phyloP scores from a whole-genome alignment of 106 monocot species.

The Alisma plantagoaquatica region DNA sequence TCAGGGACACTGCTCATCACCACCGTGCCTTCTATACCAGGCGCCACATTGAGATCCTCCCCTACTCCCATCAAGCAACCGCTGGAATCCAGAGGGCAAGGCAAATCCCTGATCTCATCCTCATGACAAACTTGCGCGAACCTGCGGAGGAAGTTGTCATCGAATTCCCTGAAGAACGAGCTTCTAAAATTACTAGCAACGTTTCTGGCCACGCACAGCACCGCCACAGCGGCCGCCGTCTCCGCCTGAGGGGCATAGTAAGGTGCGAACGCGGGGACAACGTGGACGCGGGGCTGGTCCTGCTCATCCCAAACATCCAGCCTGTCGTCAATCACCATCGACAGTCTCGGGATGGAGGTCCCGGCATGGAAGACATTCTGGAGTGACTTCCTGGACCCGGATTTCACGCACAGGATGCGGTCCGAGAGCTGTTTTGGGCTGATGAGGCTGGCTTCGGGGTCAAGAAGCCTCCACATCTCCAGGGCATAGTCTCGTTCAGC shows the following conservation, averaged over 20 bases:
- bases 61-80: constrained; percentile 76
- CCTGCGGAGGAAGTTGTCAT: constrained; percentile 57
- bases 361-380: constrained; percentile 71
- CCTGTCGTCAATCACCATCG: constrained; percentile 96
- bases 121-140: constrained; percentile 68
- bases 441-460: constrained; percentile 76
- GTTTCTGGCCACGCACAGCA: constrained; percentile 92
- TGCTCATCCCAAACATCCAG: constrained; percentile 85
- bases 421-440: constrained; percentile 44
- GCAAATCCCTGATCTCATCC: constrained; percentile 64
- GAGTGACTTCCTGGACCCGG: constrained; percentile 77
- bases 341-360: constrained; percentile 82
- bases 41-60: too few relatives aligned
- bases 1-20: constrained; percentile 57
- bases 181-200: constrained; percentile 97
- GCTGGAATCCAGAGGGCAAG: constrained; percentile 74
- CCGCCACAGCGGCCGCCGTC: constrained; percentile 71
- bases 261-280: constrained; percentile 85
- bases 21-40: too few relatives aligned
- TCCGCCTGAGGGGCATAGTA: constrained; percentile 98
- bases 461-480: constrained; percentile 99
- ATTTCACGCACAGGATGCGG: constrained; percentile 82
- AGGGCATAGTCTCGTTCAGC: constrained; percentile 97
- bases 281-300: constrained; percentile 91
- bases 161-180: constrained; percentile 94